phyloP scores from a whole-genome alignment of 2,329 filamentous ascomycete genomes.

The Hymenoscyphus infarciens region DNA sequence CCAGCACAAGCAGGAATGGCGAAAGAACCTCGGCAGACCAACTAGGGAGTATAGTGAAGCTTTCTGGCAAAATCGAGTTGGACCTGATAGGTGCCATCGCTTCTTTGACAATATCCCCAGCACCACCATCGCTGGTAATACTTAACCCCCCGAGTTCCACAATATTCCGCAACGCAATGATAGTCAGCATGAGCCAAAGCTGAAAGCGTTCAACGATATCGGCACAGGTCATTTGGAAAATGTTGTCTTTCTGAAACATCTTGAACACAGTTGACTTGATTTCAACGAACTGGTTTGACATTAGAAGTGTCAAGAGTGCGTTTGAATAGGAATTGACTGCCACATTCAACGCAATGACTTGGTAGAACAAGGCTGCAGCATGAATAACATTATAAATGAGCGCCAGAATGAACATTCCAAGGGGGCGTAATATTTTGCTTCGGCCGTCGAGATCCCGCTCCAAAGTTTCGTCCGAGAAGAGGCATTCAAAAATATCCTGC shows the following conservation, averaged over 20 bases:
- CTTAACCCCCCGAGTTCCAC: constrained; percentile 90
- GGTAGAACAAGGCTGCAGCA: constrained; percentile 86
- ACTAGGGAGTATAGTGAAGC: constrained; percentile 83
- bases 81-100: constrained; percentile 59
- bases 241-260: constrained; percentile 95
- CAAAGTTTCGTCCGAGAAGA: constrained; percentile 89
- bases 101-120: constrained; percentile 44
- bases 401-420: constrained; percentile 87
- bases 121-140: constrained; percentile 44
- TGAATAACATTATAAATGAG: constrained; percentile 86
- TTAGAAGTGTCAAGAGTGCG: constrained; percentile 81
- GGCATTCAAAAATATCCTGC: constrained; percentile 92
- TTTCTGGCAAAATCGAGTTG: constrained; percentile 77
- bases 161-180: constrained; percentile 93
- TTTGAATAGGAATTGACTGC: constrained; percentile 99
- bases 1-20: constrained; percentile 89
- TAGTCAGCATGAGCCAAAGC: constrained; percentile 93
- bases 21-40: constrained; percentile 88
- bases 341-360: constrained; percentile 96
- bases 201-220: constrained; percentile 97
- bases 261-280: constrained; percentile 99
- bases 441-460: constrained; percentile 84
- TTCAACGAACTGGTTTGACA: constrained; percentile 98
- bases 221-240: constrained; percentile 94
- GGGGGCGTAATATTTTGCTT: constrained; percentile 82